Evolutionary conservation across 2,329 filamentous ascomycete genomes (phyloP).

Genomic region (Falciphora oryzae): DNA sequence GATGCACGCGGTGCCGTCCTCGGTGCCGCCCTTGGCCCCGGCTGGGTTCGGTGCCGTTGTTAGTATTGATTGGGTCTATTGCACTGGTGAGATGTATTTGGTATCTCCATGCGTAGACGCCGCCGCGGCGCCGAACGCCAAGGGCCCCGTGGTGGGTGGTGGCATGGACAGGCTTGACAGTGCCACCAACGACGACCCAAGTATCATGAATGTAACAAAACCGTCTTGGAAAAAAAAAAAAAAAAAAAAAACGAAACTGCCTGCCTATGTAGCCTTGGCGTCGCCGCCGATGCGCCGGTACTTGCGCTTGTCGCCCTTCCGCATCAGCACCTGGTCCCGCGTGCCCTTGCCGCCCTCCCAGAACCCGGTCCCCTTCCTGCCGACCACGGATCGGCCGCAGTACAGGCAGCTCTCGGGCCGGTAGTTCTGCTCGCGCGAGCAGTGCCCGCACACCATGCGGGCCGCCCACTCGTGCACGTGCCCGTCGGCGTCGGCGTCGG

Average conservation of each 20-base stretch:
- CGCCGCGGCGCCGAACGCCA: no score
- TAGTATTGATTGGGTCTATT: no score
- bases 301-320: slow-evolving; percentile 69
- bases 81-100: no score
- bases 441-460: slow-evolving; percentile 76
- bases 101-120: no score
- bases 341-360: slow-evolving; percentile 86
- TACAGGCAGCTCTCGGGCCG: slow-evolving; percentile 68
- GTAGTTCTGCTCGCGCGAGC: slow-evolving; percentile 76
- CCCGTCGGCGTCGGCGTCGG: slow-evolving; percentile 40
- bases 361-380: slow-evolving; percentile 62
- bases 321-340: slow-evolving; percentile 66
- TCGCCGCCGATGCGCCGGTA: slow-evolving; percentile 53
- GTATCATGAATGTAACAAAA: no score
- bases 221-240: no score
- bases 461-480: slow-evolving; percentile 78
- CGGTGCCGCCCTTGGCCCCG: no score
- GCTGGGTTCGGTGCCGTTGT: no score
- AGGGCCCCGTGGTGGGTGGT: no score
- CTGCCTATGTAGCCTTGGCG: not conserved
- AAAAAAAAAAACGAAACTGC: not conserved
- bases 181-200: no score
- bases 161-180: no score
- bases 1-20: no score
- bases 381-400: slow-evolving; percentile 65